Base-by-base conservation (phyloP, 495 filamentous ascomycete genomes). In the Trichoderma erinaceum region DNA sequence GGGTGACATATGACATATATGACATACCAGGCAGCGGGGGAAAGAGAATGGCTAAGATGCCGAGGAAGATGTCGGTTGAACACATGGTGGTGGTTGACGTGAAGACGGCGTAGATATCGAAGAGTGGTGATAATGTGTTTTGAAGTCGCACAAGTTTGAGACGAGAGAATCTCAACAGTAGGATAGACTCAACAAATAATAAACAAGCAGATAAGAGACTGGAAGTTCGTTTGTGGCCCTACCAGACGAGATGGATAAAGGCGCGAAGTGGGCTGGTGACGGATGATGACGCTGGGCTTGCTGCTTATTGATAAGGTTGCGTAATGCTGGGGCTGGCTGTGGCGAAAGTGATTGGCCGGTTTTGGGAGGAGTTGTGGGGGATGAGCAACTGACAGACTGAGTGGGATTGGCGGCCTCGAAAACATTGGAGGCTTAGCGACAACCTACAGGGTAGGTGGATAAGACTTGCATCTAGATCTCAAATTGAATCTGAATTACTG, bases 31-130 rank as follows among this genome's bases (percentile, higher is more conserved):
- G 85, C 68, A 99, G 83, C 38, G 95, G 95, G 16, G 95, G 95
- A 81, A 99, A 98, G 75, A 99, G 86, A 73, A 98, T 84, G 72
- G 93, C 92, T 71, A 99, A 78, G 41, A 97, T 74, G 76, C 85
- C 91, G 72, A 99, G 88, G 79, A 98, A 97, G 70, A 92, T 83
- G 80, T 99, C 95, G 67, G 82, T 73, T 68, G 89, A 87, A 80
- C 92, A 92, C 80, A 82, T 81, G 25, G 65, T 70, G 64, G 41
- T 21, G 3, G 35, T 6, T 7, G 35, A 38, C 66, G 27, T 29
- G 67, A 5, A 16, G 67, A 44, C 43, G 46, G 21, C 46, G 16
- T 63, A n/a, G 41, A 38, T 5, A 41, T 23, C 23, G 48, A 68
- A 16, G 38, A 32, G 13, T 27, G 25, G 63, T 50, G 35, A 64